These are phyloP conservation scores for Limnomonas spitsbergensis DNA, from an alignment of 139 green algal species.

Conservation along the genomic window DNA sequence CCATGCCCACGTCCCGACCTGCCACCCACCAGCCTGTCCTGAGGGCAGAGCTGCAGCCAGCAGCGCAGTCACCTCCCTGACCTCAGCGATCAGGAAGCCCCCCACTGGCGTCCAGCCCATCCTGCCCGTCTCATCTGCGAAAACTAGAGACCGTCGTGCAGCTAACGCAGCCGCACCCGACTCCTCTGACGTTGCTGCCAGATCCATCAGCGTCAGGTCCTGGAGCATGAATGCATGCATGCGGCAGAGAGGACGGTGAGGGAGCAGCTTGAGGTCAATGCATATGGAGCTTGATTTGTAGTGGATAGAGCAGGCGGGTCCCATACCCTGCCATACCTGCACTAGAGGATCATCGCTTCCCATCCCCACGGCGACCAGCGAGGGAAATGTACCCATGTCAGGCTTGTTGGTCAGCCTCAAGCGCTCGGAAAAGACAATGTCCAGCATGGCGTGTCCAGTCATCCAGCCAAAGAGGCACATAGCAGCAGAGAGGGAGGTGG, in stretches of 20 bases:
- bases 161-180: not conserved
- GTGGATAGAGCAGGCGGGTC: no score
- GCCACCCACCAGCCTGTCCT: no score
- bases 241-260: not conserved
- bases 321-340: no score
- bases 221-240: not conserved
- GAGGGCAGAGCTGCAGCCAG: conserved; percentile 31
- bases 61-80: conserved; percentile 24
- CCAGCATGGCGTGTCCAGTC: conserved; percentile 8
- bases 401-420: not conserved
- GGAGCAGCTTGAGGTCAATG: not conserved
- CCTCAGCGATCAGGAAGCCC: conserved; percentile 28
- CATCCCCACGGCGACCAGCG: not conserved
- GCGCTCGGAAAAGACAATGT: conserved; percentile 27
- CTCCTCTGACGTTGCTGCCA: conserved; percentile 20
- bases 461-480: conserved; percentile 28
- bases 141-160: conserved; percentile 15
- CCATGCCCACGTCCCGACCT: no score
- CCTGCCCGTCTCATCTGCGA: conserved; percentile 33
- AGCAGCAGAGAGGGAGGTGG: not conserved
- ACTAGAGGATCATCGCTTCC: not conserved
- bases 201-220: conserved; percentile 33
- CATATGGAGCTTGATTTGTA: no score
- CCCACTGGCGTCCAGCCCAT: conserved; percentile 25
- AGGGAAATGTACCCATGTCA: conserved; percentile 3